Conservation (phyloP, 192 early-diverging fungal species). For the Backusella mclennaniae region DNA sequence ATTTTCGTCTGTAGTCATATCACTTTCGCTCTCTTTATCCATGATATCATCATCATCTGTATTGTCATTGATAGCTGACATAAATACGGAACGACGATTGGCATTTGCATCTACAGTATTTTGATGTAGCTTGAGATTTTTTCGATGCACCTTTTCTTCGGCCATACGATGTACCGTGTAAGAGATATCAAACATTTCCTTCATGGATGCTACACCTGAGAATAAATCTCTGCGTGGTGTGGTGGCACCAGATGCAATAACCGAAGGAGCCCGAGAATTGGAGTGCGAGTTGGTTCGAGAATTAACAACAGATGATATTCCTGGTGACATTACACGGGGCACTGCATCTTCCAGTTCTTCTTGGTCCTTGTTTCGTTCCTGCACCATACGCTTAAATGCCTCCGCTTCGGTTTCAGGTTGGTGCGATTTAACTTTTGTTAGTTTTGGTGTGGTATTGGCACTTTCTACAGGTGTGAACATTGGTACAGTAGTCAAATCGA, state of each 20-base stretch:
- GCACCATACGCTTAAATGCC: slow-evolving; percentile 14
- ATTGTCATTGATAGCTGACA: slow-evolving; percentile 3
- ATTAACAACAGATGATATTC: not conserved
- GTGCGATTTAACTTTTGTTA: not conserved
- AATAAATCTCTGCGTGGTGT: slow-evolving; percentile 15
- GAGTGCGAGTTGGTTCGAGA: not conserved
- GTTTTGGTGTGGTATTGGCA: not conserved
- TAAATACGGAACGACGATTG: not conserved
- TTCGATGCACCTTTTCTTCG: slow-evolving; percentile 46
- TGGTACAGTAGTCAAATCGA: not conserved
- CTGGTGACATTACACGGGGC: not conserved
- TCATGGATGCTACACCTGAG: slow-evolving; percentile 46
- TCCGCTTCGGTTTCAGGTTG: slow-evolving; percentile 12
- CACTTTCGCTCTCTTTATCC: not conserved
- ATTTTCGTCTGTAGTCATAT: slow-evolving; percentile 6
- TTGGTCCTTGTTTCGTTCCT: not conserved
- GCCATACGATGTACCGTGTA: slow-evolving; percentile 73
- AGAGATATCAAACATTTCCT: slow-evolving; percentile 72
- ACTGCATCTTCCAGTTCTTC: not conserved
- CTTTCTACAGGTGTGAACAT: not conserved
- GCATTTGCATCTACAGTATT: not conserved
- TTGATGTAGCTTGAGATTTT: not conserved
- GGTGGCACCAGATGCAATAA: not conserved
- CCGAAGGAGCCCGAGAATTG: slow-evolving; percentile 8
- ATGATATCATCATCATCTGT: slow-evolving; percentile 12